A percentile compares a stretch with the other conserved stretches of the same genome.
These are phyloP conservation scores for Phaffomyces antillensis DNA, from an alignment of 805 yeast species.

Conservation along the genomic window DNA sequence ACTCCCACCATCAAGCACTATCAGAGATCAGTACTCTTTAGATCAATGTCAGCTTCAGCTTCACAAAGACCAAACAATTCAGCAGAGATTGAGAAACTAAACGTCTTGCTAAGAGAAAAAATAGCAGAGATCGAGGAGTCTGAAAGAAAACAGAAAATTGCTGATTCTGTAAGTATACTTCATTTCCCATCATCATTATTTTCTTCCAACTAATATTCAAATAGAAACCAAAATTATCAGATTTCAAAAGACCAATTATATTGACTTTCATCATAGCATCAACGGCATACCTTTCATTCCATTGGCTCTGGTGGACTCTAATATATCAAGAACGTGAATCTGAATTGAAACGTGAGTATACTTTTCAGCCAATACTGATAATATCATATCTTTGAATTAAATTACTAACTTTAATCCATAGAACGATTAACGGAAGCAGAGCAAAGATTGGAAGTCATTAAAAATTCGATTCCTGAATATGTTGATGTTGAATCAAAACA, in stretches of 20 bases:
- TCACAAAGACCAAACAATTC: constrained; percentile 8
- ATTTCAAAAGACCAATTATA: constrained; percentile 20
- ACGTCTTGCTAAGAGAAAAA: constrained; percentile 15
- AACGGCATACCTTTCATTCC: constrained; percentile 18
- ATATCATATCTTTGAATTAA: background rate
- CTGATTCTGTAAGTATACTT: constrained; percentile 10
- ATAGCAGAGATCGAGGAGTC: constrained; percentile 15
- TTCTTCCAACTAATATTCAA: background rate
- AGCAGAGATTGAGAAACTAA: constrained; percentile 19
- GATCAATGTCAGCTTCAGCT: background rate
- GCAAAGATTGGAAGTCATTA: constrained; percentile 5
- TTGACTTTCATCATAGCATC: constrained; percentile 18
- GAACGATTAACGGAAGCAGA: constrained; percentile 10
- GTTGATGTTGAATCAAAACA: background rate
- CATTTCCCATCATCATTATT: background rate
- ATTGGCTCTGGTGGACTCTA: constrained; percentile 21
- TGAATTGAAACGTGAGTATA: constrained; percentile 15
- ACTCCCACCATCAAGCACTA: too few species aligned
- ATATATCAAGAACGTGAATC: constrained; percentile 17
- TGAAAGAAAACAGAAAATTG: constrained; percentile 10
- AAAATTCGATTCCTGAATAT: background rate
- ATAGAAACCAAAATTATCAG: constrained; percentile 21
- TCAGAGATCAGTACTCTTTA: background rate
- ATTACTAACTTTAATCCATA: constrained; percentile 6
- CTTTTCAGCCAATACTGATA: too few species aligned